Base-by-base conservation (phyloP, 2,329 filamentous ascomycete species). In the Shiraia sp. region DNA sequence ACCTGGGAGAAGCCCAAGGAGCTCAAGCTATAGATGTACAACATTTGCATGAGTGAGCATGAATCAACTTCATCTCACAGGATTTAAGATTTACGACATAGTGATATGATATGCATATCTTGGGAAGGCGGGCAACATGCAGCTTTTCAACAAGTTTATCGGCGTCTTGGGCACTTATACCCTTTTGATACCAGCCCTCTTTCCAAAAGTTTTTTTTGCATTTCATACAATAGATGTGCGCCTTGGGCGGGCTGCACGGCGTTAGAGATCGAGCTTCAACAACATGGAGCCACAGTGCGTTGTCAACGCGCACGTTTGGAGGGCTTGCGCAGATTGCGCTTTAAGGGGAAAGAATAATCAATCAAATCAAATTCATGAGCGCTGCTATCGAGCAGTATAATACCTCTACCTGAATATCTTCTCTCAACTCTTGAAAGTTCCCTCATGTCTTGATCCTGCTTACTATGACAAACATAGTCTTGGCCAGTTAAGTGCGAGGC, bases 1-100 rank as follows among this genome's bases (percentile, higher is more conserved):
- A 84, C 79, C 76, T 99, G 93, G 93, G 93, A 99, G 85, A 83
- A 97, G 84, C 92, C 93, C 69, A 96, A 96, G 88, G 66, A 80
- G 61, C 88, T 99, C 69, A 91, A 88, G 77, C 87, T 89, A 76
- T 97, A 96, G 83, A 44, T 63, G 49, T 57, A 60, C 42, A 51
- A 30, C 19, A 35, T 53, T 49, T 57, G 59, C 59, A 66, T 64
- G 57, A 53, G 50, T 62, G 65, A 61, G 61, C 38, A 56, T 64
- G 66, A 68, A 68, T 69, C 66, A 69, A 69, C 66, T 68, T 68
- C 66, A 63, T 52, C 57, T 56, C 58, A 55, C 49, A 57, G 46
- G 49, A 50, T 60, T 22, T 54, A 57, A 57, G 52, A 59, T 54
- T 59, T 50, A 63, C 53, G 59, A 63, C 34, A 40, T 40, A 45